A percentile compares a stretch with the other conserved stretches of the same genome.
phyloP scores from a whole-genome alignment of 2,329 filamentous ascomycete genomes.

The Sphaerulina musiva region DNA sequence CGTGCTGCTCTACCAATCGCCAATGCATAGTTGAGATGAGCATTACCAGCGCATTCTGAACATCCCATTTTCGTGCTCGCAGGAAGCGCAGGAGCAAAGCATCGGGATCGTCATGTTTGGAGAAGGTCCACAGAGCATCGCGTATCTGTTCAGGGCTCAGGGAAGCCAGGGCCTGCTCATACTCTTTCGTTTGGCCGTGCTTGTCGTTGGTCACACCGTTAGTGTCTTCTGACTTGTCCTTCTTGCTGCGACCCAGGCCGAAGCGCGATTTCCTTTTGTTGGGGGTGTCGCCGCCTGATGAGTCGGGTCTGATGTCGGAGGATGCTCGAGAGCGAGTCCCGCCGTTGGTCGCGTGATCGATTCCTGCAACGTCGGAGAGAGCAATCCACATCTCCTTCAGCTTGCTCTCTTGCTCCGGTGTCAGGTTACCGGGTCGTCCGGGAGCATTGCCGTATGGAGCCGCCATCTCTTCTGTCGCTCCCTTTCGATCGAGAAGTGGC shows the following conservation, averaged over 20 bases:
- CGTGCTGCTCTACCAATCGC: conserved; percentile 73
- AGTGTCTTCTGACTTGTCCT: conserved; percentile 48
- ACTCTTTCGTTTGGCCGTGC: conserved; percentile 82
- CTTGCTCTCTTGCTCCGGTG: conserved; percentile 81
- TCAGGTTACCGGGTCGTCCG: conserved; percentile 79
- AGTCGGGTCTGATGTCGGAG: conserved; percentile 26
- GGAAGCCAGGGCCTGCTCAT: conserved; percentile 70
- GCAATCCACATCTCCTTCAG: conserved; percentile 79
- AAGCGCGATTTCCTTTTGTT: conserved; percentile 70
- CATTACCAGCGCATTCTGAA: conserved; percentile 90
- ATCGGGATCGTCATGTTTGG: conserved; percentile 93
- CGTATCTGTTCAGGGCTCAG: conserved; percentile 73
- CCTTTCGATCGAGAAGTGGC: conserved; percentile 7
- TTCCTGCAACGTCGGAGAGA: conserved; percentile 68
- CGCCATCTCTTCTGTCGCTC: background rate
- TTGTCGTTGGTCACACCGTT: conserved; percentile 67
- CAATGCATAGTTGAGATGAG: conserved; percentile 89
- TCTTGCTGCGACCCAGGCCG: conserved; percentile 62
- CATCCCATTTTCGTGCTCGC: conserved; percentile 89
- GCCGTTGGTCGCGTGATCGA: conserved; percentile 34
- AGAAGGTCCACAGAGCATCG: conserved; percentile 81
- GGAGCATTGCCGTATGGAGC: conserved; percentile 40
- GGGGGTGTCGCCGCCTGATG: background rate
- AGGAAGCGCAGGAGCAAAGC: conserved; percentile 74
- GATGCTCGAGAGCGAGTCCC: conserved; percentile 13